Base-by-base conservation (phyloP, 2,329 filamentous ascomycete genomes). In the Fusarium gaditjirri region DNA sequence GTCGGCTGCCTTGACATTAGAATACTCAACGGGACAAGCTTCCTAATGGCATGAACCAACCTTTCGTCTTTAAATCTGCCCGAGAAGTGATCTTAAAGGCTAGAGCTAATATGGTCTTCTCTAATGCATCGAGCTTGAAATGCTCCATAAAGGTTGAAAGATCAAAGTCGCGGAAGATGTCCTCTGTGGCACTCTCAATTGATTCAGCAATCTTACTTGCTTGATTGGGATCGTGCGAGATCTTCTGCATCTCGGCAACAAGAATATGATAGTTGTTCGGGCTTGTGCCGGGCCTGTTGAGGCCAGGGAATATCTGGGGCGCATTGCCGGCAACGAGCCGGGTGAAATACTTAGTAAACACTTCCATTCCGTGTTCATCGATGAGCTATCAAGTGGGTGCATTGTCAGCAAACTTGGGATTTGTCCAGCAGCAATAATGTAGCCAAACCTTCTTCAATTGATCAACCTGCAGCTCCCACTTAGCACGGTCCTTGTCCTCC, bases 311-410 rank as follows among this genome's bases (percentile, higher is more conserved):
- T 81, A 99, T 96, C 79, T 96, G 92, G 72, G 92, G 86, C 78
- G 95, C 94, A 90, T 98, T 98, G 84, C 92, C 92, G 83, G 92
- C 93, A 80, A 99, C 90, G 81, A 98, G 88, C 83, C 95, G 94
- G 83, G 94, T 92, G 84, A 99, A 97, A 83, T 96, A 98, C 86
- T 95, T 97, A 68, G 94, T 91, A 82, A 95, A 98, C 80, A 98
- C 94, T 88, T 99, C 97, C 95, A 99, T 99, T 80, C 95, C 95
- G 94, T 97, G 92, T 79, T 95, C 95, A 90, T 97, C 92, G 85
- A 98, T 92, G 81, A 98, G 91, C 93, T 97, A 62, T 46, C 50
- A 43, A 43, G 52, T 16, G 29, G 42, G 46, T 50, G 35, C 21
- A 36, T 44, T n/a, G 70, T 81, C 54, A 80, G 72, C 53, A 65